Base-by-base conservation (phyloP, 352 stramenopile genomes). In the Phytopythium montanum region DNA sequence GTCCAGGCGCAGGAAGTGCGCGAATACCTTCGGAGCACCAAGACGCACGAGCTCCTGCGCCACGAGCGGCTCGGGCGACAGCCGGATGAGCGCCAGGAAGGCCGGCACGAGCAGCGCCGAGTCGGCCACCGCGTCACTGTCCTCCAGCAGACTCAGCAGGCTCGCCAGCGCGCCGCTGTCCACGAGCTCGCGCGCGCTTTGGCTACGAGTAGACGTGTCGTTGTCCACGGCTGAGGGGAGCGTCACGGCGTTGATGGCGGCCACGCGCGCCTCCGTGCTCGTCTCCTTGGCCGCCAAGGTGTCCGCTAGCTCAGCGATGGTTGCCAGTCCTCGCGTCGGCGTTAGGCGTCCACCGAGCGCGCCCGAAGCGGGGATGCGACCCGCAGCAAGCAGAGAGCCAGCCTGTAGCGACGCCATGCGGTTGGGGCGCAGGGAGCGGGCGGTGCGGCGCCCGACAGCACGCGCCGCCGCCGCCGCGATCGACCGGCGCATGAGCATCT, bases 11-110 rank as follows among this genome's bases (percentile, higher is more conserved):
- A 87, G 55, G 61, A 89, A 84, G 42, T 66, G 66, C 13, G 65
- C 64, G 50, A 88, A 54, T 21, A 79, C 69, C 56, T 53, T 45
- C 25, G 68, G 41, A 10, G 70, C 69, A 2, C 82, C 64, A 29
- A 92, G 69, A n/a, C 76, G 71, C 51, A 85, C 10, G 5, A 92
- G 71, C 56, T 89, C 80, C 36, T 88, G 75, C 28, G 62, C 58
- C 45, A 90, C 59, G 0, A 86, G 57, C 38, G 80, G 57, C 50
- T 88, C 68, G 29, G 63, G 70, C 19, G 78, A 83, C 25, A 89
- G 56, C 18, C 76, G 72, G 56, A 92, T 92, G 25, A 92, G 72
- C 25, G 70, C 62, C 42, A 92, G 66, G 54, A 87, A 90, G 45
- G 80, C 64, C 25, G 79, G 76, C 3, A 92, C 68, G 53, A 88